phyloP scores from a whole-genome alignment of 371 early-diverging fungal genomes.

The Mucor racemosus region DNA sequence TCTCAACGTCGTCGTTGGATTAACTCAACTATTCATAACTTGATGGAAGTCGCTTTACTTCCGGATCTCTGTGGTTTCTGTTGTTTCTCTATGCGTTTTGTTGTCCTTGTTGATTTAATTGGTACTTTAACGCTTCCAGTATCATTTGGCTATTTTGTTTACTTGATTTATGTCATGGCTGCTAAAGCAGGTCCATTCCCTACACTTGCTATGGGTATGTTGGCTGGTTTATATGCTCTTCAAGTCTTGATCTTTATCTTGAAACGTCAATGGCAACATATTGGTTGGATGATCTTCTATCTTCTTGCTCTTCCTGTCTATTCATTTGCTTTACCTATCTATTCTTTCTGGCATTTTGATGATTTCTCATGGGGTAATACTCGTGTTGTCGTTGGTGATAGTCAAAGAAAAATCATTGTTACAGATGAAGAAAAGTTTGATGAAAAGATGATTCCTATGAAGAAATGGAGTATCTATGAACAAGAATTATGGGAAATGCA shows the following conservation, averaged over 20 bases:
- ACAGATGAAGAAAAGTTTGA: slow-evolving; percentile 76
- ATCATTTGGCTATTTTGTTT: slow-evolving; percentile 77
- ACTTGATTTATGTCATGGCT: slow-evolving; percentile 66
- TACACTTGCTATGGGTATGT: slow-evolving; percentile 53
- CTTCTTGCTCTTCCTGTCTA: slow-evolving; percentile 79
- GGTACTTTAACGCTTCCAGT: slow-evolving; percentile 95
- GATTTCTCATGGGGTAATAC: slow-evolving; percentile 93
- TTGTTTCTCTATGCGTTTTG: slow-evolving; percentile 96
- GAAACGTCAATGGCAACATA: slow-evolving; percentile 86
- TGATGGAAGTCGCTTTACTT: slow-evolving; percentile 88
- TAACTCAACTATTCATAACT: slow-evolving; percentile 96
- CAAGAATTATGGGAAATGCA: slow-evolving; percentile 75
- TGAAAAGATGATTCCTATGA: slow-evolving; percentile 79
- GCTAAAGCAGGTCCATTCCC: slow-evolving; percentile 46
- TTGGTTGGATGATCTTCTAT: slow-evolving; percentile 94
- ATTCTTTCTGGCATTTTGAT: slow-evolving; percentile 88
- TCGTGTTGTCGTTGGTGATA: slow-evolving; percentile 70
- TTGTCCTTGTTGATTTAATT: slow-evolving; percentile 88
- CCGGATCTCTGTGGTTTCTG: slow-evolving; percentile 93
- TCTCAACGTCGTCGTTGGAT: slow-evolving; percentile 91
- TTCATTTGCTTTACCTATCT: slow-evolving; percentile 74
- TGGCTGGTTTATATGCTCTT: slow-evolving; percentile 80
- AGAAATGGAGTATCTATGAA: slow-evolving; percentile 90
- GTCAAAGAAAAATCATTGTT: slow-evolving; percentile 57
- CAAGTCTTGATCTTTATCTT: slow-evolving; percentile 85